Base-by-base conservation (phyloP, 176 grass and related monocot species). In the Puya raimondii region DNA sequence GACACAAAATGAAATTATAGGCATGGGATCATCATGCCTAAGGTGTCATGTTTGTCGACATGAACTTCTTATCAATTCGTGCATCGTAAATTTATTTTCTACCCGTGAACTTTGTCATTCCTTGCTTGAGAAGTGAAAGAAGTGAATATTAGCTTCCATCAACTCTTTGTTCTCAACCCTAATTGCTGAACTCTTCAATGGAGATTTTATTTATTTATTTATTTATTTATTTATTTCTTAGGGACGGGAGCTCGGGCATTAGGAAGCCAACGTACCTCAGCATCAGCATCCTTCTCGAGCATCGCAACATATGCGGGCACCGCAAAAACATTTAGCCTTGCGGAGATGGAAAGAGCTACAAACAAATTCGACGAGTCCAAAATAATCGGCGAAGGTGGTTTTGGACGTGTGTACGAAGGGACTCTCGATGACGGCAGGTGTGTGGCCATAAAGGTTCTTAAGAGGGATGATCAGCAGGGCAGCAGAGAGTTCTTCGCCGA, bases 361-460 rank as follows among this genome's bases (percentile, higher is more conserved):
- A 71, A 80, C 15, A 78, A 71, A 73, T 99, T 99, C 85, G 78
- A 93, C 59, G 66, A 86, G 58, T 91, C 82, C 26, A 91, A 73
- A 80, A 75, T 99, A 80, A 91, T 99, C 56, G 95, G 95, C 15
- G 95, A 99, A 84, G 95, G 95, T 80, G 95, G 95, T 74, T 99
- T 99, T 73, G 90, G 95, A 63, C 78, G 95, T 71, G 95, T 99
- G 68, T 99, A 99, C 68, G 85, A 87, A 85, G 95, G 90, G 23
- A 84, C 84, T 75, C 74, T 99, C 72, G 86, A 81, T 54, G 75
- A 99, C 53, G 85, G 82, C 48, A 78, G 83, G 49, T 64, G 47
- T 17, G 80, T 88, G 78, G 95, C 95, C 51, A 65, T 99, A 63
- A 99, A 99, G 78, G 81, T 99, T 76, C 80, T 99, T 64, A 99